These are phyloP conservation scores for Nemania sp. DNA, from an alignment of 2,329 filamentous ascomycete genomes.

Conservation along the genomic window DNA sequence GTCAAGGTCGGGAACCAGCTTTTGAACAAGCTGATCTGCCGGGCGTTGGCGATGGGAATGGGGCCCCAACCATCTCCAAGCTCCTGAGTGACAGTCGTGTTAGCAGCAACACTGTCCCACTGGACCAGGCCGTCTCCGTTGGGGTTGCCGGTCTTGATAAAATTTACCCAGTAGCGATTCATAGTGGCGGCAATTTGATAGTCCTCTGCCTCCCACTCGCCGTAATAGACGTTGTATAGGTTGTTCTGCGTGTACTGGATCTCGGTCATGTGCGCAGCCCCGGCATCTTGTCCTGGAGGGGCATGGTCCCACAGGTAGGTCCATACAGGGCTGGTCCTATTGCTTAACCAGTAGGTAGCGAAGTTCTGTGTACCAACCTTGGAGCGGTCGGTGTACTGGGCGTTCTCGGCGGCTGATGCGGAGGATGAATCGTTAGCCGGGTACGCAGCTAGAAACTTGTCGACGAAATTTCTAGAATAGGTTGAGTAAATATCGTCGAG, in stretches of 20 bases:
- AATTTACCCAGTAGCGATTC: constrained; percentile 28
- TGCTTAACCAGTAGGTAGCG: constrained; percentile 41
- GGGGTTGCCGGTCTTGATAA: constrained; percentile 32
- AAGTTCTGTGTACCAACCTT: constrained; percentile 47
- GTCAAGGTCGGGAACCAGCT: constrained; percentile 35
- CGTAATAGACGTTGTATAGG: constrained; percentile 41
- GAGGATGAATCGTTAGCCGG: constrained; percentile 39
- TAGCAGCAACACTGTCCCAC: constrained; percentile 30
- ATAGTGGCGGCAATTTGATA: constrained; percentile 26
- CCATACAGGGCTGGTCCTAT: constrained; percentile 41
- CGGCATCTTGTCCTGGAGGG: constrained; percentile 44
- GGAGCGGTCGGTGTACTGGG: constrained; percentile 44
- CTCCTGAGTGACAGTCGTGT: constrained; percentile 33
- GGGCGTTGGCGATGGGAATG: constrained; percentile 30
- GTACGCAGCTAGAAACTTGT: constrained; percentile 41
- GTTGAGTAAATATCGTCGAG: constrained; percentile 39
- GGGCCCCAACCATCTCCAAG: constrained; percentile 39
- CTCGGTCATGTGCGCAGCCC: constrained; percentile 49
- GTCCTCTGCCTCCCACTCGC: constrained; percentile 24
- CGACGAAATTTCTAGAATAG: constrained; percentile 35
- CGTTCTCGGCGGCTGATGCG: constrained; percentile 40
- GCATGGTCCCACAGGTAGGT: constrained; percentile 49
- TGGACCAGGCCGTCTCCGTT: constrained; percentile 27
- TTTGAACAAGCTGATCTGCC: constrained; percentile 34
- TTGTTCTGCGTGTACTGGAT: constrained; percentile 51